phyloP scores from a whole-genome alignment of 2,329 filamentous ascomycete species.

The Stachybotrys echinatus region DNA sequence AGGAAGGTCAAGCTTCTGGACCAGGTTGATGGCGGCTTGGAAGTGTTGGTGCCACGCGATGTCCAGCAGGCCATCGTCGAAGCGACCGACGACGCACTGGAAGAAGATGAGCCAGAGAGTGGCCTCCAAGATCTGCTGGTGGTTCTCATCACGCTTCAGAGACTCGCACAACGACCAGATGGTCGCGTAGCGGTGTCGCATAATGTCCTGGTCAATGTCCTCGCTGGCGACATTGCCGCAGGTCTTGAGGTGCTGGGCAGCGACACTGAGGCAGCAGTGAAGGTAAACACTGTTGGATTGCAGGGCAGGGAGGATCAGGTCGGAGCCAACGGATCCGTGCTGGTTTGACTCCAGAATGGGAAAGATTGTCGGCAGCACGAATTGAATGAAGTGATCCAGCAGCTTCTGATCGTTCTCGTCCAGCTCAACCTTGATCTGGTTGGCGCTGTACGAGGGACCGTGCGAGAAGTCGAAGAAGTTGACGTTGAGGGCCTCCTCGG shows the following conservation, averaged over 20 bases:
- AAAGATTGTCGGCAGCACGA: constrained; percentile 83
- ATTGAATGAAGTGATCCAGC: constrained; percentile 85
- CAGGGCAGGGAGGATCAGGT: constrained; percentile 80
- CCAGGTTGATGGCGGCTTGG: constrained; percentile 79
- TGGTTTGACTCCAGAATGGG: constrained; percentile 89
- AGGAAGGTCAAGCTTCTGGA: constrained; percentile 78
- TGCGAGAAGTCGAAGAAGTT: constrained; percentile 82
- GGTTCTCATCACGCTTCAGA: constrained; percentile 73
- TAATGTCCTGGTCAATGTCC: constrained; percentile 83
- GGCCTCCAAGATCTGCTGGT: constrained; percentile 85
- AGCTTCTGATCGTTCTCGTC: constrained; percentile 83
- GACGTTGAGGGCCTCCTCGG: constrained; percentile 62
- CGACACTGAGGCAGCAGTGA: constrained; percentile 91
- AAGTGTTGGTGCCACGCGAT: constrained; percentile 98
- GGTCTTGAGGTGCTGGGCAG: constrained; percentile 87
- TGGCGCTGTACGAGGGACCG: constrained; percentile 54
- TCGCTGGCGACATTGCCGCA: constrained; percentile 56
- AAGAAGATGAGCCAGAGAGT: constrained; percentile 95
- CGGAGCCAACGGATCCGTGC: constrained; percentile 72
- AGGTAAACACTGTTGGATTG: constrained; percentile 90
- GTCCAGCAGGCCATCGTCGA: constrained; percentile 79
- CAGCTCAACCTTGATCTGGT: constrained; percentile 72
- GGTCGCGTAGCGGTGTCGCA: constrained; percentile 84
- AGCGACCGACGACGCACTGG: constrained; percentile 83
- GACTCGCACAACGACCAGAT: constrained; percentile 82